These are phyloP conservation scores for Metschnikowia amazonensis DNA, from an alignment of 805 yeast species.

Conservation along the genomic window DNA sequence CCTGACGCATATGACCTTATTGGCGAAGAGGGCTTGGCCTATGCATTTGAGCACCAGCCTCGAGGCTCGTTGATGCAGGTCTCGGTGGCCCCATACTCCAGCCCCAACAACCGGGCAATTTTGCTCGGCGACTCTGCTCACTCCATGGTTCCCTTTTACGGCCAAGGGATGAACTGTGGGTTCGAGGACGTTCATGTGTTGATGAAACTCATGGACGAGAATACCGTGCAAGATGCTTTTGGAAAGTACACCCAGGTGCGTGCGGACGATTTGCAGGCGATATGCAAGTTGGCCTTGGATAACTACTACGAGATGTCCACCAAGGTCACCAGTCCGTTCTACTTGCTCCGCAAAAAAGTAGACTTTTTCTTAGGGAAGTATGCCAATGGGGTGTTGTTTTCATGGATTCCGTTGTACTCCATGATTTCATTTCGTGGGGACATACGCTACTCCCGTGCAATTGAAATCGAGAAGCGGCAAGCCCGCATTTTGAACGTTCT, in stretches of 20 bases:
- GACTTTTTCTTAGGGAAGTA: conserved; percentile 62
- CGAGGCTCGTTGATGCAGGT: conserved; percentile 76
- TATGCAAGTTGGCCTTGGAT: conserved; percentile 70
- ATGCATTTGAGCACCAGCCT: conserved; percentile 58
- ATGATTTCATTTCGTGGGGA: conserved; percentile 90
- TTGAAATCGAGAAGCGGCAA: conserved; percentile 54
- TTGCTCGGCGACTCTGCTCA: conserved; percentile 93
- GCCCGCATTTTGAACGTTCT: conserved; percentile 40
- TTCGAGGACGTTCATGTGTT: conserved; percentile 82
- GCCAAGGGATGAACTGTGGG: conserved; percentile 96
- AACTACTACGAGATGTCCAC: conserved; percentile 88
- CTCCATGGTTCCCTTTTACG: conserved; percentile 97
- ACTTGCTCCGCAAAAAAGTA: conserved; percentile 59
- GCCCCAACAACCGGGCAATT: conserved; percentile 53
- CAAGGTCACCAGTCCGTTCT: conserved; percentile 60
- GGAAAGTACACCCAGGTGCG: conserved; percentile 51
- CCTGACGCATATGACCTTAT: conserved; percentile 71
- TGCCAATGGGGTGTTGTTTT: conserved; percentile 43
- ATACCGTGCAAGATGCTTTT: conserved; percentile 49
- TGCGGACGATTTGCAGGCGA: conserved; percentile 67
- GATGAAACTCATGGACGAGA: conserved; percentile 45
- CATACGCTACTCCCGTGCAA: conserved; percentile 69
- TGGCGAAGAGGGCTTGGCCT: conserved; percentile 51
- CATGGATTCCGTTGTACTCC: conserved; percentile 83
- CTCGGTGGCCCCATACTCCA: conserved; percentile 66